These are phyloP conservation scores for Astrephomene gubernaculifera DNA, from an alignment of 139 green algal genomes.

Conservation along the genomic window DNA sequence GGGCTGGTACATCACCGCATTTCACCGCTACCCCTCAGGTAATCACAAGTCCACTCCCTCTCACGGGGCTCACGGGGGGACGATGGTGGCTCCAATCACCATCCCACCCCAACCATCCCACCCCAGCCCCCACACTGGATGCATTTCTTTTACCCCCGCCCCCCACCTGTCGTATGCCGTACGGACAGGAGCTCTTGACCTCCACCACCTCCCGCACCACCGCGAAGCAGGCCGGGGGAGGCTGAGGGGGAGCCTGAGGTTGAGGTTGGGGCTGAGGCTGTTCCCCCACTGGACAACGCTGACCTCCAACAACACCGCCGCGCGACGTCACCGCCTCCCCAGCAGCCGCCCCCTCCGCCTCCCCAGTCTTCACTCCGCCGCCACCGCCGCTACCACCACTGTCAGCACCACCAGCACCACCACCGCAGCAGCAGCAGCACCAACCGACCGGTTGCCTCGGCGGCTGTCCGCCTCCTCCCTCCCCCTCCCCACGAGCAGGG, in stretches of 20 bases:
- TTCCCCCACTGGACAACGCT: background rate
- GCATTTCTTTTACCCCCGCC: background rate
- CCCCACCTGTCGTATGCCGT: slow-evolving; percentile 49
- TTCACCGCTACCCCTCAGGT: background rate
- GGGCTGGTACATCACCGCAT: background rate
- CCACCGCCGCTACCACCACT: background rate
- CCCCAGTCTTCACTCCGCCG: too few species aligned
- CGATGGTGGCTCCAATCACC: too few species aligned
- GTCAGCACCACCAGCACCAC: background rate
- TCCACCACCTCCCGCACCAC: slow-evolving; percentile 75
- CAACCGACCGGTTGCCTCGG: background rate
- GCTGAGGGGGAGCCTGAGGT: background rate
- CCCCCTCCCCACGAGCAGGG: too few species aligned
- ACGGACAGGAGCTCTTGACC: slow-evolving; percentile 83
- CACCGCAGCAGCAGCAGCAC: background rate
- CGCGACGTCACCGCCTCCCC: background rate
- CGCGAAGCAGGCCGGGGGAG: background rate
- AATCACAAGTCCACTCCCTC: background rate
- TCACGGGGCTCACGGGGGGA: too few species aligned
- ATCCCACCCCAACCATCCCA: background rate
- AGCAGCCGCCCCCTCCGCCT: background rate
- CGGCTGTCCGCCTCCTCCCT: background rate
- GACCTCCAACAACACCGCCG: background rate
- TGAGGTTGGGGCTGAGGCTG: background rate
- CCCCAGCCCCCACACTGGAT: background rate